Evolutionary conservation across 179 eudicot genomes (phyloP).

Genomic region (Beta lomatogona): DNA sequence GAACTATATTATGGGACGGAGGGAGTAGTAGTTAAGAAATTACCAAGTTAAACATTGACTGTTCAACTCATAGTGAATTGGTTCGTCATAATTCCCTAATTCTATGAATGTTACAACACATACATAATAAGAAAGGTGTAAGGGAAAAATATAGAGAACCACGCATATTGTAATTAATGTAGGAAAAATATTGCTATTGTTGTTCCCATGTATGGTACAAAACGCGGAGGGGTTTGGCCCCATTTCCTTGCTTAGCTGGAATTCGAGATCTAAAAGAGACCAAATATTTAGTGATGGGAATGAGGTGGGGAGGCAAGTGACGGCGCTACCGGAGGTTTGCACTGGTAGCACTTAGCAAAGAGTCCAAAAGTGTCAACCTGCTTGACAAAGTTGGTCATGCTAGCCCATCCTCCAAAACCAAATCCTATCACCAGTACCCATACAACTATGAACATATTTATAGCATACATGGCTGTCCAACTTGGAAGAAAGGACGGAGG

Average conservation of each 20-base stretch:
- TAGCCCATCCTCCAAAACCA: constrained; percentile 50
- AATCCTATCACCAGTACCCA: constrained; percentile 68
- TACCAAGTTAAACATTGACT: too few relatives aligned
- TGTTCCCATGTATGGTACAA: constrained; percentile 27
- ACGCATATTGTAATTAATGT: not conserved
- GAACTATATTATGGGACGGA: too few relatives aligned
- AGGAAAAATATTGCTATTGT: constrained; percentile 1
- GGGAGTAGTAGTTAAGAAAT: too few relatives aligned
- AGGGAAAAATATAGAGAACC: not conserved
- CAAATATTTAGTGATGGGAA: constrained; percentile 19
- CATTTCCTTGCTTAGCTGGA: not conserved
- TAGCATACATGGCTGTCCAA: constrained; percentile 66
- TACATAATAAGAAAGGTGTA: not conserved
- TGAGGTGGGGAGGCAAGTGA: constrained; percentile 5
- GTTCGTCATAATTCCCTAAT: not conserved
- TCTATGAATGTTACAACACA: not conserved
- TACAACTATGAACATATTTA: constrained; percentile 53
- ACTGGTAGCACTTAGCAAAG: constrained; percentile 59
- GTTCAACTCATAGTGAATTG: too few relatives aligned
- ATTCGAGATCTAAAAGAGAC: not conserved
- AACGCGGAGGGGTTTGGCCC: constrained; percentile 18
- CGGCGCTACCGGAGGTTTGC: constrained; percentile 45
- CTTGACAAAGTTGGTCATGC: constrained; percentile 62
- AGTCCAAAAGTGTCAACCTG: constrained; percentile 73
- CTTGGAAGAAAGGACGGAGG: constrained; percentile 65